Base-by-base conservation (phyloP, 306 rosid species). In the Sindora glabra region DNA sequence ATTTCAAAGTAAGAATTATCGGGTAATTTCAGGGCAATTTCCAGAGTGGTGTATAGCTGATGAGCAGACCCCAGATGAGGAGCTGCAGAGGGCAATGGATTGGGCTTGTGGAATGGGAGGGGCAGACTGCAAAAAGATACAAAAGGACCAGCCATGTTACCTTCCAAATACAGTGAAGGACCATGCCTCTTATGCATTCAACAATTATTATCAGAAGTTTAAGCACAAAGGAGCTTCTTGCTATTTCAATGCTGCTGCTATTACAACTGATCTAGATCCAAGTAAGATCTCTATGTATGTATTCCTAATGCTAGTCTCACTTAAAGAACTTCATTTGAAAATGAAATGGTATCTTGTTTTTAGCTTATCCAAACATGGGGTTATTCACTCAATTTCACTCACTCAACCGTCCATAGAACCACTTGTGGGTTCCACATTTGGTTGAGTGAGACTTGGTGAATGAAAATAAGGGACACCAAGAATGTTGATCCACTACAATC, bases 21-120 rank as follows among this genome's bases (percentile, higher is more conserved):
- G 58, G 48, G 27, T 61, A 72, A 79, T 64, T 48, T 54, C 62
- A 76, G 85, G 85, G 56, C 78, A 90, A 42, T 68, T 22, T 29
- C 73, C 64, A 74, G 89, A 87, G 68, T 90, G 95, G 94, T 86
- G 94, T 70, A 62, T 80, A 68, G 88, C 94, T 11, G 97, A 90
- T 64, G 94, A 82, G 65, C 97, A 90, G 77, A 77, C 74, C 21
- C 79, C 82, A 50, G 89, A 82, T 60, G 64, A 66, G 1, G 95
- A 82, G 61, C 24, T 90, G 64, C 85, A 79, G 55, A 82, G 46
- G 64, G 95, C 89, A 1, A 12, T 85, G 60, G 87, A 83, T n/a
- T 83, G 95, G 95, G 95, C 95, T 41, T 83, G 95, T 77, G 73
- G 71, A 50, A 58, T 53, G 64, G 86, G 86, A 29, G 80, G 89